phyloP scores from a whole-genome alignment of 371 early-diverging fungal species.

The Saksenaea oblongispora region DNA sequence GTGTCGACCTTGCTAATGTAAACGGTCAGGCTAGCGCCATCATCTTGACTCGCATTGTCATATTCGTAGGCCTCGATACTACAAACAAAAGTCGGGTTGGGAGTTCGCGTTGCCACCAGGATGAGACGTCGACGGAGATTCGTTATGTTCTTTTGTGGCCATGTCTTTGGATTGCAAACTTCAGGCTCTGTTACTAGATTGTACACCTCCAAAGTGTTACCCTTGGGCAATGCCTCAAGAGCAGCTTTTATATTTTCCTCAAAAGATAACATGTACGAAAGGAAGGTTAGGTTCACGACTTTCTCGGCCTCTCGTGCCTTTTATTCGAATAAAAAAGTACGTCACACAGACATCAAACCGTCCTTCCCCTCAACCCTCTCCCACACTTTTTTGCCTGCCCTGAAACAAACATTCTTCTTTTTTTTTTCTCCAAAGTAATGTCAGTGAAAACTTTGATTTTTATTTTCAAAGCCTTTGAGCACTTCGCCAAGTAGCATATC shows the following conservation, averaged over 20 bases:
- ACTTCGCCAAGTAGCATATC: no score
- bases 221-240: background rate
- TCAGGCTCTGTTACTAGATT: background rate
- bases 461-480: no score
- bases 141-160: background rate
- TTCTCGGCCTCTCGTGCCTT: background rate
- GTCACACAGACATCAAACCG: background rate
- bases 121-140: conserved; percentile 8
- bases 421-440: no score
- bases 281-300: background rate
- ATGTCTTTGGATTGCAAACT: background rate
- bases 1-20: conserved; percentile 73
- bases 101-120: conserved; percentile 9
- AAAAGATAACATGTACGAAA: background rate
- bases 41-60: conserved; percentile 1
- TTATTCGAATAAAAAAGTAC: background rate
- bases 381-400: no score
- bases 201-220: background rate
- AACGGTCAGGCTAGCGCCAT: conserved; percentile 11
- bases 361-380: no score
- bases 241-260: background rate
- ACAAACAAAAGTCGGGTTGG: conserved; percentile 15
- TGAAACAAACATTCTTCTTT: no score
- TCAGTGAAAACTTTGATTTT: no score
- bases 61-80: conserved; percentile 45